Evolutionary conservation across 169 alveolate species (phyloP).

Genomic region (Eimeria praecox): DNA sequence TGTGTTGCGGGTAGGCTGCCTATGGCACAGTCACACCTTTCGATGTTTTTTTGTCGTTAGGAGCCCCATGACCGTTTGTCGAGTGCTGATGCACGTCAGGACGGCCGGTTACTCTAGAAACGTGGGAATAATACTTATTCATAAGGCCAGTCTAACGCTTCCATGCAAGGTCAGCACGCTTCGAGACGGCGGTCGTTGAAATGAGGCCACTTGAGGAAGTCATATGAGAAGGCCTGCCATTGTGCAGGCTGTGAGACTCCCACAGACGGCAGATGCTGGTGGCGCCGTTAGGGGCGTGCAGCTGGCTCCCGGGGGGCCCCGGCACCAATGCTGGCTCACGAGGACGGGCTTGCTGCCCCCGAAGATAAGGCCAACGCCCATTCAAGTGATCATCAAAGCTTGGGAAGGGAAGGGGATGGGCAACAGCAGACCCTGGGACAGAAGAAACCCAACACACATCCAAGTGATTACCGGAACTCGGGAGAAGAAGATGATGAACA

Average conservation of each 20-base stretch:
- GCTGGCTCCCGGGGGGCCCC: constrained; percentile 76
- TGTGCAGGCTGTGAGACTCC: constrained; percentile 26
- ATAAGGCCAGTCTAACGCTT: neutral
- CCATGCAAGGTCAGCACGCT: neutral
- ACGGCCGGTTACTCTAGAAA: neutral
- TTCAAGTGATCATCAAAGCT: constrained; percentile 1
- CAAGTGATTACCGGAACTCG: neutral
- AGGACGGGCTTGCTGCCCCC: constrained; percentile 61
- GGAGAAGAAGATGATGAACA: neutral
- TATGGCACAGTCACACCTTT: neutral
- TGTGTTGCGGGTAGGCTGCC: neutral
- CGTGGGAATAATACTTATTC: neutral
- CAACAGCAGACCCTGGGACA: neutral
- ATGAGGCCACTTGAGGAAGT: constrained; percentile 10
- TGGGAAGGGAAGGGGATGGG: neutral
- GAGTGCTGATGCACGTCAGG: neutral
- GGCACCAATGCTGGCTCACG: constrained; percentile 77
- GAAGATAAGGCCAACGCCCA: constrained; percentile 21
- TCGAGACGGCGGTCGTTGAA: constrained; percentile 18
- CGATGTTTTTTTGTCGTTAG: neutral
- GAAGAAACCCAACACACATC: neutral
- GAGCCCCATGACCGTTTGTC: neutral
- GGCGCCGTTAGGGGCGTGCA: constrained; percentile 26
- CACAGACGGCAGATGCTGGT: constrained; percentile 60
- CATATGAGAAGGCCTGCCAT: neutral